Conservation (phyloP, 2,329 filamentous ascomycete species). For the Aspergillus pseudonomiae region DNA sequence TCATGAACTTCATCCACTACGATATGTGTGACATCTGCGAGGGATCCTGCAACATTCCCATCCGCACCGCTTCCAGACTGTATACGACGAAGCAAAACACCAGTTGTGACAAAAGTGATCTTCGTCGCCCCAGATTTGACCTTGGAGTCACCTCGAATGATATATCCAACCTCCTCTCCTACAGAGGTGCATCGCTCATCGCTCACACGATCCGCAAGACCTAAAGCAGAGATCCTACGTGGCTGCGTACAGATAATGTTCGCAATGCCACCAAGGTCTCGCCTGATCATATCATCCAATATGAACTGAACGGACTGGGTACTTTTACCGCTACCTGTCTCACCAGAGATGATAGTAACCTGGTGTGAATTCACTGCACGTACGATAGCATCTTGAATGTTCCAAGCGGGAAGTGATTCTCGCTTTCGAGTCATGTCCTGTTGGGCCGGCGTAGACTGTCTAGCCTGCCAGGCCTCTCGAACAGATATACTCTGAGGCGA, state of each 20-base stretch:
- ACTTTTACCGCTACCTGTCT: constrained; percentile 95
- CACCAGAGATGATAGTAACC: constrained; percentile 94
- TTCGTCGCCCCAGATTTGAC: constrained; percentile 71
- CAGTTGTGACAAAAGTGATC: constrained; percentile 94
- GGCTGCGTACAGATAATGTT: constrained; percentile 97
- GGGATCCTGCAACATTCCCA: constrained; percentile 76
- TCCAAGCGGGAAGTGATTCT: constrained; percentile 83
- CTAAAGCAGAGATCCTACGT: constrained; percentile 88
- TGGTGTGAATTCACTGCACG: constrained; percentile 74
- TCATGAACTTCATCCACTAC: constrained; percentile 98
- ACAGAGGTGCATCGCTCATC: constrained; percentile 83
- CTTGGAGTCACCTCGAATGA: constrained; percentile 87
- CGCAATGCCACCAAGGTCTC: constrained; percentile 71
- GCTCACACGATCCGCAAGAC: constrained; percentile 89
- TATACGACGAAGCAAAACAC: constrained; percentile 85
- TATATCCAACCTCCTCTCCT: constrained; percentile 87
- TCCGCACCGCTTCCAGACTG: constrained; percentile 83
- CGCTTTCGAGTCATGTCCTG: constrained; percentile 75
- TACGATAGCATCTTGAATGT: constrained; percentile 75
- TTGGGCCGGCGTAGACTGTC: constrained; percentile 67
- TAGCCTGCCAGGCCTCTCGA: constrained; percentile 66
- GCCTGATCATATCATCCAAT: constrained; percentile 82
- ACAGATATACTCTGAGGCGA: constrained; percentile 61
- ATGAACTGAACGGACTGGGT: constrained; percentile 97
- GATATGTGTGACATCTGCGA: constrained; percentile 90